Conservation (phyloP, 371 early-diverging fungal genomes). For the Rhizomucor miehei region DNA sequence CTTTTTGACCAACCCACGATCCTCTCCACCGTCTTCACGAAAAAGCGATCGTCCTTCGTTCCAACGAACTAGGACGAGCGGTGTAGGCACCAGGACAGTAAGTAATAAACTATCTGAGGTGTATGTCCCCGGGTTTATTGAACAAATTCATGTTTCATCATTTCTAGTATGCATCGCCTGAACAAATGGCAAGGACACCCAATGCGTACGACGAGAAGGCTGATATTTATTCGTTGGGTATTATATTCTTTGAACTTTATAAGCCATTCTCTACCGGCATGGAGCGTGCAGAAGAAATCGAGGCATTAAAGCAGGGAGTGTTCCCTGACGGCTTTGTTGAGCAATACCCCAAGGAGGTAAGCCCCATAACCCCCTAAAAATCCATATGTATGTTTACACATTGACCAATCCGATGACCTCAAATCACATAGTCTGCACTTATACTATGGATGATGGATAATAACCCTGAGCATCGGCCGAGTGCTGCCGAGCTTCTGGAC, state of each 20-base stretch:
- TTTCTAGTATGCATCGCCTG: constrained; percentile 97
- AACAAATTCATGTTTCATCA: no score
- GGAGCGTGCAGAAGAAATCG: constrained; percentile 64
- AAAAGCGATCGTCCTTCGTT: constrained; percentile 2
- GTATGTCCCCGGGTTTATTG: no score
- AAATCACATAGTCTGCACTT: constrained; percentile 55
- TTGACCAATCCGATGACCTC: neutral
- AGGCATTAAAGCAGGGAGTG: constrained; percentile 60
- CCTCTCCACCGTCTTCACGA: neutral
- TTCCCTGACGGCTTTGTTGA: constrained; percentile 75
- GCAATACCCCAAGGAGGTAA: constrained; percentile 74
- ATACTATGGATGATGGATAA: constrained; percentile 77
- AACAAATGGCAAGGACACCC: constrained; percentile 65
- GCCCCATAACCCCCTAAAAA: neutral
- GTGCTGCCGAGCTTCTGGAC: constrained; percentile 70
- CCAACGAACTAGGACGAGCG: constrained; percentile 39
- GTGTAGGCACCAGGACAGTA: constrained; percentile 75
- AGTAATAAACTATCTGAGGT: constrained; percentile 13
- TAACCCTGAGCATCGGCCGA: constrained; percentile 71
- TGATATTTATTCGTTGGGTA: constrained; percentile 74
- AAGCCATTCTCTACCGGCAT: constrained; percentile 65
- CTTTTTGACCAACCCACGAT: no score
- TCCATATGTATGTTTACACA: neutral
- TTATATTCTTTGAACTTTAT: constrained; percentile 71
- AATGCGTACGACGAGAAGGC: constrained; percentile 58